Evolutionary conservation across 2,329 filamentous ascomycete genomes (phyloP).

Genomic region (Penicillium sp.): DNA sequence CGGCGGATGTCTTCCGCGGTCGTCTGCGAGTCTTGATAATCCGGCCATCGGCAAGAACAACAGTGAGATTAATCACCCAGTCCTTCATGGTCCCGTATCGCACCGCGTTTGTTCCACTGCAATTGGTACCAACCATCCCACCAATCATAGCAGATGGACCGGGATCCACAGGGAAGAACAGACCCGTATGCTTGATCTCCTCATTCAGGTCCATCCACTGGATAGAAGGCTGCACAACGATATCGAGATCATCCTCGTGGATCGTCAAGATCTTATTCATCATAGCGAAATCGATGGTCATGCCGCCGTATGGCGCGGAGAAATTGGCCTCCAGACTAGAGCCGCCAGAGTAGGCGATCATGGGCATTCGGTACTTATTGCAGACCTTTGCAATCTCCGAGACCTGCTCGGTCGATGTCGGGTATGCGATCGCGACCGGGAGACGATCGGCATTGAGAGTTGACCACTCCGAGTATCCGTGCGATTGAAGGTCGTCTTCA

Average conservation of each 20-base stretch:
- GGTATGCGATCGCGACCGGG: conserved; percentile 66
- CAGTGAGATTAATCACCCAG: conserved; percentile 70
- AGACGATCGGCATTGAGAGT: conserved; percentile 64
- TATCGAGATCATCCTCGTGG: conserved; percentile 85
- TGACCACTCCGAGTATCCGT: conserved; percentile 72
- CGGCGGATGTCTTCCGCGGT: conserved; percentile 68
- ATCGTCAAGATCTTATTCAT: conserved; percentile 83
- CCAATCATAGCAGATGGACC: conserved; percentile 63
- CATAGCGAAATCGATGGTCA: conserved; percentile 83
- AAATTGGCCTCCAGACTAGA: conserved; percentile 89
- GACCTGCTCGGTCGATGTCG: conserved; percentile 64
- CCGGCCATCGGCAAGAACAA: conserved; percentile 67
- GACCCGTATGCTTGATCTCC: conserved; percentile 67
- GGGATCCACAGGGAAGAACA: conserved; percentile 91
- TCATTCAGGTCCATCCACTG: conserved; percentile 91
- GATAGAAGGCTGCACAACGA: conserved; percentile 87
- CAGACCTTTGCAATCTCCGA: conserved; percentile 68
- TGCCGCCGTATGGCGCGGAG: conserved; percentile 78
- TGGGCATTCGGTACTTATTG: conserved; percentile 75
- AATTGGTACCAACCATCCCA: conserved; percentile 67
- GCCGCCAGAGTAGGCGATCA: conserved; percentile 84
- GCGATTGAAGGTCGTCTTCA: conserved; percentile 61
- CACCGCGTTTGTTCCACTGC: conserved; percentile 51
- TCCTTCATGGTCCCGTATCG: conserved; percentile 75
- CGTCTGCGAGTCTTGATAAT: conserved; percentile 59